Evolutionary conservation across 805 yeast genomes (phyloP).

Genomic region (Ogataea neopini): DNA sequence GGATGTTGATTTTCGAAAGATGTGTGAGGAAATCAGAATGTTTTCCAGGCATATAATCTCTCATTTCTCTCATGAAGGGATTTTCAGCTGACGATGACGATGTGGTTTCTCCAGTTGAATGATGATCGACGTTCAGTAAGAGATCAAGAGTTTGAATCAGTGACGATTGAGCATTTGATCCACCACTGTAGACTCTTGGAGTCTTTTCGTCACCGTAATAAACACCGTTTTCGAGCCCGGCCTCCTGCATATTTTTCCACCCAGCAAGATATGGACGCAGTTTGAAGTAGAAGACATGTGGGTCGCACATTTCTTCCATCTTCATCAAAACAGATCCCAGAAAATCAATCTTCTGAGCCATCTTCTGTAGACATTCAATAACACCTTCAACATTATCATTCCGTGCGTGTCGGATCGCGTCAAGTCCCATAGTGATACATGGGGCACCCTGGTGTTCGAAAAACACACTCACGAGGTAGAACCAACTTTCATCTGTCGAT

Average conservation of each 20-base stretch:
- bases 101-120: slow-evolving; percentile 59
- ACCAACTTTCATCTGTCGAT: slow-evolving; percentile 90
- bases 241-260: slow-evolving; percentile 88
- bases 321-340: slow-evolving; percentile 71
- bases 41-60: slow-evolving; percentile 84
- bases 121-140: slow-evolving; percentile 72
- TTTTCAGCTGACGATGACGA: too few species aligned
- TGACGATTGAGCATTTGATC: slow-evolving; percentile 92
- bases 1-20: slow-evolving; percentile 55
- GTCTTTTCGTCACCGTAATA: slow-evolving; percentile 64
- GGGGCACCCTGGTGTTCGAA: slow-evolving; percentile 83
- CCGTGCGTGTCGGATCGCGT: slow-evolving; percentile 60
- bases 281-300: slow-evolving; percentile 84
- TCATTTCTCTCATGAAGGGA: slow-evolving; percentile 77
- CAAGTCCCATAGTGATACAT: slow-evolving; percentile 64
- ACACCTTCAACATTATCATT: slow-evolving; percentile 44
- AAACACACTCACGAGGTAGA: slow-evolving; percentile 82
- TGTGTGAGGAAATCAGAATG: slow-evolving; percentile 74
- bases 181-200: slow-evolving; percentile 73
- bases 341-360: slow-evolving; percentile 75
- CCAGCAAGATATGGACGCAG: slow-evolving; percentile 91
- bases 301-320: slow-evolving; percentile 94
- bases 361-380: slow-evolving; percentile 49
- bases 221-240: slow-evolving; percentile 77
- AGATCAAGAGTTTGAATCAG: slow-evolving; percentile 85